Conservation (phyloP, 371 early-diverging fungal genomes). For the Rhizomucor pusillus region DNA sequence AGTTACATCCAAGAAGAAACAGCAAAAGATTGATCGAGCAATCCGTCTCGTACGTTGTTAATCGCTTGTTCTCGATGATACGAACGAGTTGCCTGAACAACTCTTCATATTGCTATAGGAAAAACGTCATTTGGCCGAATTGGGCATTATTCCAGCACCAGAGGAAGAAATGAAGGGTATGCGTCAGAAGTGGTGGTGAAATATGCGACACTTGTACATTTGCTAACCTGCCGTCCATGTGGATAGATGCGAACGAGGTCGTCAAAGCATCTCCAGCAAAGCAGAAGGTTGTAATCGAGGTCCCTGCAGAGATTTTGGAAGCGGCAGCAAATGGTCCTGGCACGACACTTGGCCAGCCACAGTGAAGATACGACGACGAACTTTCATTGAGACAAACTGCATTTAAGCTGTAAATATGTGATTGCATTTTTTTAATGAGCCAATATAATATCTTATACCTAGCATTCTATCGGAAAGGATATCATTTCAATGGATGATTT, state of each 20-base stretch:
- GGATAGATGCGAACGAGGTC: conserved; percentile 22
- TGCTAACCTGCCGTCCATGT: background rate
- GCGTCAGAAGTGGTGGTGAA: background rate
- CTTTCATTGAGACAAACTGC: no score
- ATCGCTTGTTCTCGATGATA: background rate
- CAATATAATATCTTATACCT: no score
- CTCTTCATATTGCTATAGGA: background rate
- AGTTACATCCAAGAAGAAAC: conserved; percentile 45
- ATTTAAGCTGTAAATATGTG: no score
- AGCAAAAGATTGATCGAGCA: conserved; percentile 38
- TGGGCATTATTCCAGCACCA: background rate
- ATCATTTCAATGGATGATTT: no score
- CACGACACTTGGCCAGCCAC: conserved; percentile 44
- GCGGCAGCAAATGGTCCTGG: conserved; percentile 49
- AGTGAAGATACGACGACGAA: conserved; percentile 5
- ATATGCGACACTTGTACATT: background rate
- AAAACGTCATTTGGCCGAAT: background rate
- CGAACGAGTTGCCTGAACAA: background rate
- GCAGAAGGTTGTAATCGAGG: conserved; percentile 27
- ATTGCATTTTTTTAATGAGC: no score
- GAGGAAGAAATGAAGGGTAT: background rate
- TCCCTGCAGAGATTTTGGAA: conserved; percentile 38
- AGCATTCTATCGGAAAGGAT: no score
- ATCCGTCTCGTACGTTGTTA: conserved; percentile 28
- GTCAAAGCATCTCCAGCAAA: conserved; percentile 18